Conservation (phyloP, 2,329 filamentous ascomycete species). For the Penicillium digitatum region DNA sequence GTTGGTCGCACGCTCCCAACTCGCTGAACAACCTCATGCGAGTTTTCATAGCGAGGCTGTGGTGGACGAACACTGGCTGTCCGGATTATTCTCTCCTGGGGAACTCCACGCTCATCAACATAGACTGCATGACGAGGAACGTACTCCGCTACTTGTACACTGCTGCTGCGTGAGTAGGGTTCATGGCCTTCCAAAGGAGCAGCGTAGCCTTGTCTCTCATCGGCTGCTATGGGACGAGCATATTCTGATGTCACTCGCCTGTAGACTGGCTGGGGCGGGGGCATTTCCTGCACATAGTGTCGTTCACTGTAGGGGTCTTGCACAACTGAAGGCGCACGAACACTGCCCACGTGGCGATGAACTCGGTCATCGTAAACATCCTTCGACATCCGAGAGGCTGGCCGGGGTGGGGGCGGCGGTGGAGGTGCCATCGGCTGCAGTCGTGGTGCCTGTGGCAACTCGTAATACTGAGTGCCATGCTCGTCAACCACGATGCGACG, state of each 20-base stretch:
- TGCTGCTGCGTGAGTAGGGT: slow-evolving; percentile 36
- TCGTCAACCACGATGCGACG: slow-evolving; percentile 75
- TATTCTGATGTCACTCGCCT: slow-evolving; percentile 39
- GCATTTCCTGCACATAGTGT: slow-evolving; percentile 45
- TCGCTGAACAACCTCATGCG: slow-evolving; percentile 38
- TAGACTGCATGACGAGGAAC: slow-evolving; percentile 36
- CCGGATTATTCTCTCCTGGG: slow-evolving; percentile 54
- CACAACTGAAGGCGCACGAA: slow-evolving; percentile 42
- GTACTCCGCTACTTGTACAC: slow-evolving; percentile 44
- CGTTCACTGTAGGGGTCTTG: slow-evolving; percentile 41
- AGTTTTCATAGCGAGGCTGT: slow-evolving; percentile 43
- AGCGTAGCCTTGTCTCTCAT: slow-evolving; percentile 33
- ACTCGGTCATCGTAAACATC: slow-evolving; percentile 35
- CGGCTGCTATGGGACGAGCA: slow-evolving; percentile 25
- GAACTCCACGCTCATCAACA: slow-evolving; percentile 64
- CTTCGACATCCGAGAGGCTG: slow-evolving; percentile 32
- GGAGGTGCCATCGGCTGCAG: slow-evolving; percentile 34
- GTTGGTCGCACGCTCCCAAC: slow-evolving; percentile 43
- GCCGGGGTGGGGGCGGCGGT: slow-evolving; percentile 33
- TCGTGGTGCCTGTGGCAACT: slow-evolving; percentile 45
- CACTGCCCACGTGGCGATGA: slow-evolving; percentile 31
- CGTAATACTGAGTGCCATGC: slow-evolving; percentile 74
- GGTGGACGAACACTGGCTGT: slow-evolving; percentile 58
- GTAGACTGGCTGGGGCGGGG: slow-evolving; percentile 41
- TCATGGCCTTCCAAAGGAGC: slow-evolving; percentile 34